These are phyloP conservation scores for Pseudonitzschia pungens DNA, from an alignment of 108 stramenopile genomes.

Conservation along the genomic window DNA sequence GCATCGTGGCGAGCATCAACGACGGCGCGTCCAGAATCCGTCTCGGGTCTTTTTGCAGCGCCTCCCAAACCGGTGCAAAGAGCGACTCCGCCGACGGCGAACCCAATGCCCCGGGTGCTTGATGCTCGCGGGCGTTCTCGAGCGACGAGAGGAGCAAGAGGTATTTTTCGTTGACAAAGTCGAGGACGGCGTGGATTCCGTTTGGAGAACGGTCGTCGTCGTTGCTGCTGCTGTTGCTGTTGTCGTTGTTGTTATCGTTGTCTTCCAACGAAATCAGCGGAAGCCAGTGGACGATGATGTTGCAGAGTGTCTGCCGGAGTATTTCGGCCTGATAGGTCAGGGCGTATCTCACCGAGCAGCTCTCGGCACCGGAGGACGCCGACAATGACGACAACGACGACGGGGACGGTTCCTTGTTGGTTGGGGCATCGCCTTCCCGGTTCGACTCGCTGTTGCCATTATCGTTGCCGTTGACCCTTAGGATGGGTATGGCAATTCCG, in stretches of 20 bases:
- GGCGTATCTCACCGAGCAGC: conserved; percentile 35
- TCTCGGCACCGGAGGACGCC: background rate
- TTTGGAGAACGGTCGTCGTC: background rate
- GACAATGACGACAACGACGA: conserved; percentile 6
- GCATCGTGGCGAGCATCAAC: conserved; percentile 52
- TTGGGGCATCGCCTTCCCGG: background rate
- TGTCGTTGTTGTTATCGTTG: background rate
- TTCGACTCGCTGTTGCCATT: conserved; percentile 13
- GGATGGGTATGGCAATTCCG: conserved; percentile 46
- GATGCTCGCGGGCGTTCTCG: conserved; percentile 16
- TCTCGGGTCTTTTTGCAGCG: conserved; percentile 24
- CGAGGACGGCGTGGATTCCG: conserved; percentile 34
- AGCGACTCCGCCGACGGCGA: conserved; percentile 16
- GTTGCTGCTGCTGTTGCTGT: background rate
- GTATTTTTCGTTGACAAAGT: conserved; percentile 39
- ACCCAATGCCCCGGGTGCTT: conserved; percentile 5
- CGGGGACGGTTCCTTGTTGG: background rate
- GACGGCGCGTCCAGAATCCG: conserved; percentile 52
- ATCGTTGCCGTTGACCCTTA: conserved; percentile 9
- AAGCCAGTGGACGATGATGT: conserved; percentile 57
- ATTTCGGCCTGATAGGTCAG: conserved; percentile 34
- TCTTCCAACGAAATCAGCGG: conserved; percentile 33
- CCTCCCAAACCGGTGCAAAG: conserved; percentile 41
- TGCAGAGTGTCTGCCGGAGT: conserved; percentile 43
- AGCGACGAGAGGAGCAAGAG: conserved; percentile 55